phyloP scores from a whole-genome alignment of 176 grass and related monocot species.

The Hsuehochloa calcarea region DNA sequence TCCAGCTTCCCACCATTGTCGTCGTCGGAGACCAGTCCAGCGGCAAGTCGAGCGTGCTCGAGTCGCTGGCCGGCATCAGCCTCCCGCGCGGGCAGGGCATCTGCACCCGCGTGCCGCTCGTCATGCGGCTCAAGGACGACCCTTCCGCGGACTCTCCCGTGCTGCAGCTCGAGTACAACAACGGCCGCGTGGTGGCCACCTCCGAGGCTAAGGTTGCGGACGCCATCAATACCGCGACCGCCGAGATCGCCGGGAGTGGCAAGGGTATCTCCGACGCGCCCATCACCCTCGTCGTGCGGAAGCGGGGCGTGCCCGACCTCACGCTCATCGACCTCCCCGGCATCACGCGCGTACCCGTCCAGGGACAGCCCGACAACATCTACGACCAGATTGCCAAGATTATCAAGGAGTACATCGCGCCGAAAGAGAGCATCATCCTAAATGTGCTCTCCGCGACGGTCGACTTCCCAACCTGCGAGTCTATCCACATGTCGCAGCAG shows the following conservation, averaged over 20 bases:
- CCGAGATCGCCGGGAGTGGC: constrained; percentile 47
- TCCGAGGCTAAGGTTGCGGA: constrained; percentile 32
- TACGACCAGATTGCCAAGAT: constrained; percentile 60
- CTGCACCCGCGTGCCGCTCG: constrained; percentile 66
- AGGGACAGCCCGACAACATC: constrained; percentile 48
- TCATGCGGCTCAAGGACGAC: constrained; percentile 67
- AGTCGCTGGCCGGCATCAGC: constrained; percentile 73
- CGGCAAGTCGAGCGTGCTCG: constrained; percentile 62
- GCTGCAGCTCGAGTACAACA: constrained; percentile 42
- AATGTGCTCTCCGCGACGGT: constrained; percentile 65
- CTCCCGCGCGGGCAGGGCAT: constrained; percentile 74
- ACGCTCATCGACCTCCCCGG: constrained; percentile 62
- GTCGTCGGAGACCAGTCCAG: constrained; percentile 60
- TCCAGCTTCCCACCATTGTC: constrained; percentile 73
- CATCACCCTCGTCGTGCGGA: constrained; percentile 58
- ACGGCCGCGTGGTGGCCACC: constrained; percentile 42
- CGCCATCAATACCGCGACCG: constrained; percentile 42
- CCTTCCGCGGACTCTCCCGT: constrained; percentile 14
- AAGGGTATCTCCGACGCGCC: constrained; percentile 66
- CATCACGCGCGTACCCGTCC: constrained; percentile 62
- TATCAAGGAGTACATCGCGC: constrained; percentile 46
- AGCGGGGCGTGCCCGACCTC: constrained; percentile 54
- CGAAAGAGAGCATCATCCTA: constrained; percentile 63
- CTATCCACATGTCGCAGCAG: constrained; percentile 67
- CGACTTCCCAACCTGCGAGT: constrained; percentile 71